Percentiles rank a stretch among this genome's conserved stretches.
phyloP scores from a whole-genome alignment of 2,329 filamentous ascomycete genomes.

The Triangularia setosa region DNA sequence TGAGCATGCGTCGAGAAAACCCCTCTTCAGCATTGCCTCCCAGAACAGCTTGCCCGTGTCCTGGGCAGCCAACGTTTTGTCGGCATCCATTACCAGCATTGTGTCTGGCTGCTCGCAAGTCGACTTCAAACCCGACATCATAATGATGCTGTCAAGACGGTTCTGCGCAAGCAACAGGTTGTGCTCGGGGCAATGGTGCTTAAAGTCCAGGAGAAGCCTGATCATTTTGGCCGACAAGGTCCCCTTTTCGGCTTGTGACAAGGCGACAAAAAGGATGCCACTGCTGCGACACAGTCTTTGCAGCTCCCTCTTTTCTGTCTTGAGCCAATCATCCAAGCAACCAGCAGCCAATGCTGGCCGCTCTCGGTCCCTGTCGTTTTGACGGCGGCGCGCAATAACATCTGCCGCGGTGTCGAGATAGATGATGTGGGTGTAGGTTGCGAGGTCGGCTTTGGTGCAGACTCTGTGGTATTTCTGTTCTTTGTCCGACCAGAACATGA shows the following conservation, averaged over 20 bases:
- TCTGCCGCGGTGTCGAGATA: conserved; percentile 46
- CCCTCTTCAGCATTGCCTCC: conserved; percentile 25
- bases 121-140: neutral
- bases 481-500: conserved; percentile 48
- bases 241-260: neutral
- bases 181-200: conserved; percentile 33
- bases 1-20: neutral
- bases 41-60: conserved; percentile 53
- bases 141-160: conserved; percentile 34
- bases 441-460: conserved; percentile 43
- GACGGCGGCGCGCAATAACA: conserved; percentile 36
- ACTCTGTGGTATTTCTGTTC: conserved; percentile 32
- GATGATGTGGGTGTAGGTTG: conserved; percentile 53
- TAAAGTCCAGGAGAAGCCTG: conserved; percentile 37
- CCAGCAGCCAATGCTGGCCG: conserved; percentile 33
- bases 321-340: conserved; percentile 46
- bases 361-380: conserved; percentile 34
- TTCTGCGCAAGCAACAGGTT: conserved; percentile 35
- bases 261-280: conserved; percentile 43
- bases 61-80: conserved; percentile 49
- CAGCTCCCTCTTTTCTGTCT: conserved; percentile 41
- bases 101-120: conserved; percentile 33
- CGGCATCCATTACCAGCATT: conserved; percentile 54
- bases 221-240: conserved; percentile 20
- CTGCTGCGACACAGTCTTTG: conserved; percentile 41